Evolutionary conservation across 805 yeast species (phyloP), one percentile per base, ranked within the genome.

Genomic region (Candida jianshihensis): DNA sequence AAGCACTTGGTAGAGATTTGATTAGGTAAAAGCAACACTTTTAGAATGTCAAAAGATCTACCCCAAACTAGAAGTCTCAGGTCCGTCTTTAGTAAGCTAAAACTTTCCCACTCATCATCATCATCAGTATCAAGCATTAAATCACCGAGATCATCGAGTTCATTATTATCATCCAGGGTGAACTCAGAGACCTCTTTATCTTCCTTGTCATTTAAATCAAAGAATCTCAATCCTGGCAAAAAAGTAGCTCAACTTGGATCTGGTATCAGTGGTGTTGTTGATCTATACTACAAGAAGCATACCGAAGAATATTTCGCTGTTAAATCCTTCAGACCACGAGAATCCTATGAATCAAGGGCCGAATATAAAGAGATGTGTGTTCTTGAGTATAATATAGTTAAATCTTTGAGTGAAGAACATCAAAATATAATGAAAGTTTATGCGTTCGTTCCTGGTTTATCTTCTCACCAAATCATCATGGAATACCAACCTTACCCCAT

Each of bases 401-500:
- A 82, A 15, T 67, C 75, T 6, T 59, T 89, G 39, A 19, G n/a
- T 7, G 19, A 19, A 1, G 71, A 68, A 35, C 94, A 89, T 53
- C 74, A 73, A 34, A 88, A 89, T 58, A 64, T 90, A 36, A 73
- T 87, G 39, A 77, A 75, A 43, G 85, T 90, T 1, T 63, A 75
- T 31, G 96, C 84, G 48, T 70, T 90, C 47, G 61, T 83, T 38
- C 66, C 75, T 42, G 90, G 85, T 33, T 65, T 68, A 15, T 66
- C 64, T 18, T 57, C 66, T 26, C 71, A 71, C 49, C 75, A 73
- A 41, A 79, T 89, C 41, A 81, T 89, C 24, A 83, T 89, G 92
- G 96, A 89, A 54, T 90, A 80, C 54, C 81, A 88, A 35, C 90
- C 87, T 2, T 86, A 71, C 56, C 96, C 88, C 56, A 81, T 90